Percentiles rank a stretch among this genome's conserved stretches.
Conservation (phyloP, 2,329 filamentous ascomycete genomes). For the Cyphellophora europaea region DNA sequence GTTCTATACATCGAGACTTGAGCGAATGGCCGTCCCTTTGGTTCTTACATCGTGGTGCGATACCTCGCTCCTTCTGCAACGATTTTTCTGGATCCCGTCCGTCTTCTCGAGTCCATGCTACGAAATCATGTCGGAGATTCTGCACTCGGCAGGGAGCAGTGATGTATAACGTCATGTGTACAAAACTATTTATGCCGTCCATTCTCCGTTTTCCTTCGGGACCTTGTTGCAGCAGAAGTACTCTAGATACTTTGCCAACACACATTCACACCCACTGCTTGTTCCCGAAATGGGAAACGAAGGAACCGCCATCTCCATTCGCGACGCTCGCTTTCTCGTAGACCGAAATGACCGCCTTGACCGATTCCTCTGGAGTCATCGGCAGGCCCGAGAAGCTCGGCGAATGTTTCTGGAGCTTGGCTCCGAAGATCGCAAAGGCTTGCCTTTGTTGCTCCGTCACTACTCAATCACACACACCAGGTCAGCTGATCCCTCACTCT, state of each 20-base stretch:
- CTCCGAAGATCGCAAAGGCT: constrained; percentile 12
- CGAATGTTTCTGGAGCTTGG: constrained; percentile 27
- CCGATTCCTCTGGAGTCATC: constrained; percentile 27
- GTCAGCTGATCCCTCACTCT: too few relatives aligned
- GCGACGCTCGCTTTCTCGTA: constrained; percentile 34
- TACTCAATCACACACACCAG: too few relatives aligned
- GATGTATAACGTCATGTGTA: too few relatives aligned
- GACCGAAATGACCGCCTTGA: constrained; percentile 22
- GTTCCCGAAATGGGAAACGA: constrained; percentile 45
- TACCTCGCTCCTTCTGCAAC: not conserved
- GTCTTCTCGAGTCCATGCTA: too few relatives aligned
- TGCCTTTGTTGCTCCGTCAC: constrained; percentile 17
- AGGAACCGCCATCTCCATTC: constrained; percentile 38
- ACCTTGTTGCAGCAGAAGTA: too few relatives aligned
- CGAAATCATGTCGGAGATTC: too few relatives aligned
- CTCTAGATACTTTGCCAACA: too few relatives aligned
- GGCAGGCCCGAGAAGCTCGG: constrained; percentile 33
- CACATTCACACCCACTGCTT: constrained; percentile 46
- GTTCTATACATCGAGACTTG: not conserved
- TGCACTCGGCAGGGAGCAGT: too few relatives aligned
- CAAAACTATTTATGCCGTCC: too few relatives aligned
- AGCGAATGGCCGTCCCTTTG: constrained; percentile 1
- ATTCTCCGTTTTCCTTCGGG: too few relatives aligned
- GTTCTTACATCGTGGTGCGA: constrained; percentile 1
- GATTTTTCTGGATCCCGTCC: constrained; percentile 3